A percentile compares a stretch with the other conserved stretches of the same genome.
These are phyloP conservation scores for Panicum virgatum DNA, from an alignment of 202 grass and related monocot genomes.

Conservation along the genomic window DNA sequence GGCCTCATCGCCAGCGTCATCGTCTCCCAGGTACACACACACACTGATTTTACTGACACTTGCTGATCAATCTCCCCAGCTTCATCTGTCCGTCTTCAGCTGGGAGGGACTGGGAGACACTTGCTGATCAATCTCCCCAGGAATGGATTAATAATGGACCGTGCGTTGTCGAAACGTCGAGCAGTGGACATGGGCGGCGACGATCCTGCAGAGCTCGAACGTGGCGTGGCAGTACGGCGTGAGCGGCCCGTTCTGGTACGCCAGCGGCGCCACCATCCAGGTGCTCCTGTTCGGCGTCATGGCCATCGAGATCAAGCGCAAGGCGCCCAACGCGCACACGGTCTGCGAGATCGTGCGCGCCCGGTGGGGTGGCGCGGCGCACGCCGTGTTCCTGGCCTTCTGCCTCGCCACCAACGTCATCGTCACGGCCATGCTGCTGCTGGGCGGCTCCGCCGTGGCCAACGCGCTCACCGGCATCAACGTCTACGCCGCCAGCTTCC, in stretches of 20 bases:
- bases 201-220: conserved; percentile 95
- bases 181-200: conserved; percentile 96
- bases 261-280: conserved; percentile 89
- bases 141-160: neutral
- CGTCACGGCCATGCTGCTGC: conserved; percentile 90
- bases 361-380: conserved; percentile 44
- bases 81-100: neutral
- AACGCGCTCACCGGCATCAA: conserved; percentile 85
- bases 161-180: neutral
- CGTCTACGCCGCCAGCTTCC: conserved; percentile 87
- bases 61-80: neutral
- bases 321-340: conserved; percentile 86
- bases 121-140: neutral
- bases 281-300: conserved; percentile 92
- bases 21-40: conserved; percentile 66
- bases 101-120: too few species aligned
- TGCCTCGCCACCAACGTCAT: conserved; percentile 91
- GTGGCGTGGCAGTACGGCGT: conserved; percentile 96
- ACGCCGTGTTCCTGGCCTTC: conserved; percentile 81
- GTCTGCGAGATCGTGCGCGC: conserved; percentile 92
- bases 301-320: conserved; percentile 98
- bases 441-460: conserved; percentile 83
- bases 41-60: neutral
- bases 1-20: conserved; percentile 95
- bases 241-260: conserved; percentile 96